Evolutionary conservation across 192 early-diverging fungal genomes (phyloP).

Genomic region (Pilobolus umbonatus): DNA sequence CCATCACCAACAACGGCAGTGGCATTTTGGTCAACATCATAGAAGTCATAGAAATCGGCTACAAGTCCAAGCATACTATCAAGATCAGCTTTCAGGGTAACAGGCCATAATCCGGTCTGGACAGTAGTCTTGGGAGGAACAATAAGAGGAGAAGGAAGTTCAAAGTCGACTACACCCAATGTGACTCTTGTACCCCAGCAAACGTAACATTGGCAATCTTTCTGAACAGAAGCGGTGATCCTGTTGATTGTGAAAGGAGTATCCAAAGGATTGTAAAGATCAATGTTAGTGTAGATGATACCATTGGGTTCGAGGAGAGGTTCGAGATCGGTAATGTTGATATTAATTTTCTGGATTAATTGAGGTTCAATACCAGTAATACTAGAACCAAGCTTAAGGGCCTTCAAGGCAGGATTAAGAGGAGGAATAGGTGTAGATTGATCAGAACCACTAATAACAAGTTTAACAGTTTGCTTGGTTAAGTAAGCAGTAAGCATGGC

Average conservation of each 20-base stretch:
- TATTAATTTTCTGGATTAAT: constrained; percentile 21
- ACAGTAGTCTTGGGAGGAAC: constrained; percentile 15
- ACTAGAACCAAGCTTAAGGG: constrained; percentile 31
- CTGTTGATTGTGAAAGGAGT: not conserved
- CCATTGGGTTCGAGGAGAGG: not conserved
- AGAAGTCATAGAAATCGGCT: not conserved
- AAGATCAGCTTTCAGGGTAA: constrained; percentile 17
- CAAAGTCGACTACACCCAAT: constrained; percentile 11
- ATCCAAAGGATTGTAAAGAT: constrained; percentile 26
- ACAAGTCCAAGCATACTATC: constrained; percentile 7
- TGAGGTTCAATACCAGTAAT: constrained; percentile 44
- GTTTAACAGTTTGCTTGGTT: constrained; percentile 26
- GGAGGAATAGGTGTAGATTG: constrained; percentile 39
- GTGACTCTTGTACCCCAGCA: not conserved
- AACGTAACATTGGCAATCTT: not conserved
- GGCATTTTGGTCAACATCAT: constrained; percentile 19
- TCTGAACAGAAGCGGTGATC: not conserved
- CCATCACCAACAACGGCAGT: constrained; percentile 18
- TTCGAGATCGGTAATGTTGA: not conserved
- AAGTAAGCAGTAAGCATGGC: constrained; percentile 40
- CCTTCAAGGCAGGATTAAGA: constrained; percentile 39
- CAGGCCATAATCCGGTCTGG: constrained; percentile 8
- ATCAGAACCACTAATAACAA: constrained; percentile 34
- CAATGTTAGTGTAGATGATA: constrained; percentile 2
- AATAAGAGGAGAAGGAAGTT: constrained; percentile 3